phyloP scores from a whole-genome alignment of 192 early-diverging fungal species.

The Phycomyces blakesleeanus region DNA sequence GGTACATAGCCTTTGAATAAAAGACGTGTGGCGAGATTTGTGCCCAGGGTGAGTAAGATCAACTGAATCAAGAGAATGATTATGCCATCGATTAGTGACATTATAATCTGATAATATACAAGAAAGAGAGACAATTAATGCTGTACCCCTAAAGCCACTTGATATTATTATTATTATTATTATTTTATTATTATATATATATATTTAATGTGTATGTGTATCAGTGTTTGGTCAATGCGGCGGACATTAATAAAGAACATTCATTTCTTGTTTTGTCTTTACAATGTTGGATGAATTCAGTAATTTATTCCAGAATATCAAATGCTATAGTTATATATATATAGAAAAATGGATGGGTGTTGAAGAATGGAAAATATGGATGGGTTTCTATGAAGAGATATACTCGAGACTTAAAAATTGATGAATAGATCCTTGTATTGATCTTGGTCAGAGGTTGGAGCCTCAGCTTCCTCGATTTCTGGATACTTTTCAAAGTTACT shows the following conservation, averaged over 20 bases:
- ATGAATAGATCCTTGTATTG: slow-evolving; percentile 77
- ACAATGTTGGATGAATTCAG: too few species aligned
- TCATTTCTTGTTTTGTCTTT: too few species aligned
- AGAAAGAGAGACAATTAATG: not conserved
- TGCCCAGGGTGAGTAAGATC: not conserved
- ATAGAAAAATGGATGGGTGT: not conserved
- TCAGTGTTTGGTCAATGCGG: too few species aligned
- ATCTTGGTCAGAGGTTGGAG: slow-evolving; percentile 48
- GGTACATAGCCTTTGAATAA: slow-evolving; percentile 16
- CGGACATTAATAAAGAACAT: too few species aligned
- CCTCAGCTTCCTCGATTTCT: slow-evolving; percentile 42
- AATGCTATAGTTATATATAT: too few species aligned
- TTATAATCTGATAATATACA: not conserved
- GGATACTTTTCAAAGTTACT: slow-evolving; percentile 39
- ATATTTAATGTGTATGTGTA: too few species aligned
- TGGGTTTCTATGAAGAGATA: not conserved
- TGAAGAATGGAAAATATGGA: not conserved
- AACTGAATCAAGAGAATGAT: not conserved
- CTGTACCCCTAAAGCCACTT: too few species aligned
- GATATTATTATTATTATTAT: too few species aligned
- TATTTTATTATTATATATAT: too few species aligned
- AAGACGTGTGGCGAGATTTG: not conserved
- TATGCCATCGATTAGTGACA: not conserved
- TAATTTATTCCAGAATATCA: too few species aligned
- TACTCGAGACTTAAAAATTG: slow-evolving; percentile 69